Base-by-base conservation (phyloP, 768 basidiomycete genomes). In the Lactarius psammicola region DNA sequence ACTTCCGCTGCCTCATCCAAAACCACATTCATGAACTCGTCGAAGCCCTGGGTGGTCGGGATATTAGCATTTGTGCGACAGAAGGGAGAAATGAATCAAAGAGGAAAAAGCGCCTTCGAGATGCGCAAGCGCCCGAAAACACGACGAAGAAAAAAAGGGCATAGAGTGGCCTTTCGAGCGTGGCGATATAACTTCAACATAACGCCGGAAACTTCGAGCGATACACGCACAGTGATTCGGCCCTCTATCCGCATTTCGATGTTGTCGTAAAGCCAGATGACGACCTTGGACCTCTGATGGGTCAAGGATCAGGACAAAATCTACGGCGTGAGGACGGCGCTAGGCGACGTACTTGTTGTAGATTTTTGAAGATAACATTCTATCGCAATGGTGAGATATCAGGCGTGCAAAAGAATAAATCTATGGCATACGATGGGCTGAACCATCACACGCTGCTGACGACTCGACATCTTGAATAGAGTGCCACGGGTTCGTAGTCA, bases 1-100 rank as follows among this genome's bases (percentile, higher is more conserved):
- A 97, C 88, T 76, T 99, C 96, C 59, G 86, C 84, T 53, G 95
- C 94, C 57, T 97, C 92, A 71, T 99, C 96, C 28, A 99, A 79
- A 40, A 98, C 92, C 34, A 99, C 79, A 74, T 99, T 99, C 96
- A 99, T 99, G 79, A 98, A 99, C 76, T 99, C 96, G 75, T 99
- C 96, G 72, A 99, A 99, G 46, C 96, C 95, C 96, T 98, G 74
- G n/a, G 66, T 62, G 60, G 51, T 49, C 42, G 53, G 44, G 20
- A 51, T 77, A 67, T 65, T 20, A 67, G 46, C 30, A 40, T 28
- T 10, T 44, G 56, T 26, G 15, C 36, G 11, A 54, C 33, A 17
- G 34, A 51, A 51, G 17, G 42, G 23, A n/a, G 23, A 67, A 34
- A 55, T 15, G 13, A n/a, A 38, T 44, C 34, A 31, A 64, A 60